Base-by-base conservation (phyloP, 495 filamentous ascomycete species). In the Extremus antarcticus region DNA sequence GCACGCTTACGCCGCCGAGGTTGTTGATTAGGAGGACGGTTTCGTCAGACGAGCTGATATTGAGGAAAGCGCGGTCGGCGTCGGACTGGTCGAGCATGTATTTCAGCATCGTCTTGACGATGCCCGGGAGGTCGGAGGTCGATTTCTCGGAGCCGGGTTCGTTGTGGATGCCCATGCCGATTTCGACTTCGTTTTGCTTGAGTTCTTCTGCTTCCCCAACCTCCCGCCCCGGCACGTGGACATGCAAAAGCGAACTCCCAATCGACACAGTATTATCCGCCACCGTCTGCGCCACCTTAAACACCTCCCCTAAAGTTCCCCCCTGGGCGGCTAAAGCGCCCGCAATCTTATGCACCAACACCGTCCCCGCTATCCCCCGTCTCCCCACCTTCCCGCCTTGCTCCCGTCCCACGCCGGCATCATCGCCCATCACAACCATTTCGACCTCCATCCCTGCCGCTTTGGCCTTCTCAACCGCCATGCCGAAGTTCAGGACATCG, bases 101-200 rank as follows among this genome's bases (percentile, higher is more conserved):
- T 51, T 69, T 70, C 24, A 98, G 75, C 87, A 98, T 92, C 43
- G 71, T 84, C 56, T 74, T 70, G 43, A 96, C 85, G 48, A 95
- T 71, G 57, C 81, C 78, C 1, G 79, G 76, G 20, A 97, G 72
- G 57, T 81, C 75, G 3, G 82, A 74, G 20, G 68, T 71, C 56
- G 82, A 85, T 45, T 85, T 77, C 63, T 83, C 86, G 15, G 82
- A 90, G 1, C 92, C 92, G 0, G 87, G 80, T 70, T 98, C 92
- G 65, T 98, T 98, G 69, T 98, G 92, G 67, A 97, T 96, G 11
- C 92, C 92, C 92, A 97, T 98, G 8, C 92, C 92, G 61, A 98
- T 76, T 73, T 98, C 92, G 20, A 94, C 82, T 72, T 97, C 85
- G 41, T 81, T 83, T 0, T 74, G 65, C 25, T 71, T 73, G 54